Base-by-base conservation (phyloP, 441 rosid species). In the Melastoma candidum region DNA sequence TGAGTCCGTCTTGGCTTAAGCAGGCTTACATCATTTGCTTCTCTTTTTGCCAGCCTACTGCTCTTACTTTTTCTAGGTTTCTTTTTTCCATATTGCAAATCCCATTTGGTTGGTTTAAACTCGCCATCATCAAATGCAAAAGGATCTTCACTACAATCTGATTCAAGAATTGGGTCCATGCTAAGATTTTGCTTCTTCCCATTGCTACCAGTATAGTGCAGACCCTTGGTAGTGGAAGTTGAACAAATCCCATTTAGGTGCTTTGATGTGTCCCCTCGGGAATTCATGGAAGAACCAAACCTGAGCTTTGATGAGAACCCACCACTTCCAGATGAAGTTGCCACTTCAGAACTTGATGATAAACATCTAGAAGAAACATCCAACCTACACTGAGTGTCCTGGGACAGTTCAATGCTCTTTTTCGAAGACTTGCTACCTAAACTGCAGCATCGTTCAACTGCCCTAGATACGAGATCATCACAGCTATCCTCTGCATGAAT, bases 101-200 rank as follows among this genome's bases (percentile, higher is more conserved):
- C 93, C 95, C 96, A 83, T 53, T 88, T 89, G 8, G 89, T 79
- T 53, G 84, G 88, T 66, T 66, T 74, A 51, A 80, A 78, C 49
- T 82, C 97, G 53, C 77, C 90, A 50, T 79, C 85, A 76, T 81
- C 85, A 72, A 89, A 93, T 45, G 97, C 85, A 56, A 41, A 93
- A 60, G 97, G 97, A 78, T 89, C 98, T 63, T 78, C 71, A 51
- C 70, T 53, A 44, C 75, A 81, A 59, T 74, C 85, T 46, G 75
- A 57, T 32, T 71, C 71, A 68, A 45, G 70, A 44, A 56, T 60
- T 29, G 48, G 46, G 55, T 48, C 68, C 64, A 64, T 77, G 59
- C 56, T 51, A 68, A 54, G 53, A 47, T 61, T 71, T 41, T 68
- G 39, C 58, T 57, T 68, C 64, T 70, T 65, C 56, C 48, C 63